Evolutionary conservation across 2,329 filamentous ascomycete species (phyloP), one percentile per base, ranked within the genome.

Genomic region (Monilinia fructicola): DNA sequence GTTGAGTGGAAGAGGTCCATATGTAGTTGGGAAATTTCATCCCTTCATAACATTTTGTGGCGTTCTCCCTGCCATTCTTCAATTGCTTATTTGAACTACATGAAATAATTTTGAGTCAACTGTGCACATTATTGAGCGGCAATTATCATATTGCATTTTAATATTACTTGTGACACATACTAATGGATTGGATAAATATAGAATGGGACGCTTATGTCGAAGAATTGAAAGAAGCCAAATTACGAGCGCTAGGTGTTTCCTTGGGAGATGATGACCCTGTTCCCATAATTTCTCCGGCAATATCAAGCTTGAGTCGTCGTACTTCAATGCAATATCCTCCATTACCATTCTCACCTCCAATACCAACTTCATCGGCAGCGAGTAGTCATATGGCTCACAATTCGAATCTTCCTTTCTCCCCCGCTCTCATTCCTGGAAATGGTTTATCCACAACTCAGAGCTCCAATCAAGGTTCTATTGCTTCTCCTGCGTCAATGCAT

Each of bases 241-340:
- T 99, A 63, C 88, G 93, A 69, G 93, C 94, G 61, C 83, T 99
- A 65, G 95, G 95, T 70, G 95, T 98, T 16, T 93, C 87, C 23
- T 84, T 91, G 68, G 91, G 88, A 46, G 87, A 90, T 59, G 89
- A 92, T 7, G 91, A 95, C 62, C 79, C 85, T 68, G 78, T 83
- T 63, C 80, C 84, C 4, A 86, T 87, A 4, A 83, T 89, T 71
- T 94, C 92, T 18, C 88, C 89, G 12, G 85, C 81, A n/a, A 81
- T 81, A 4, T 83, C 85, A 12, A 81, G 83, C 61, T 81, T 89
- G 71, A 73, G 87, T 73, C 82, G 89, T 67, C 89, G 90, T 73
- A 82, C 87, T 28, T 93, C 92, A 11, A 87, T 86, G 54, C 88
- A 91, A 71, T 91, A 92, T 74, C 90, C 91, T 6, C 84, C 88